A percentile compares a stretch with the other conserved stretches of the same genome.
Evolutionary conservation across 352 stramenopile genomes (phyloP).

Genomic region (Halophytophthora polymorphica): DNA sequence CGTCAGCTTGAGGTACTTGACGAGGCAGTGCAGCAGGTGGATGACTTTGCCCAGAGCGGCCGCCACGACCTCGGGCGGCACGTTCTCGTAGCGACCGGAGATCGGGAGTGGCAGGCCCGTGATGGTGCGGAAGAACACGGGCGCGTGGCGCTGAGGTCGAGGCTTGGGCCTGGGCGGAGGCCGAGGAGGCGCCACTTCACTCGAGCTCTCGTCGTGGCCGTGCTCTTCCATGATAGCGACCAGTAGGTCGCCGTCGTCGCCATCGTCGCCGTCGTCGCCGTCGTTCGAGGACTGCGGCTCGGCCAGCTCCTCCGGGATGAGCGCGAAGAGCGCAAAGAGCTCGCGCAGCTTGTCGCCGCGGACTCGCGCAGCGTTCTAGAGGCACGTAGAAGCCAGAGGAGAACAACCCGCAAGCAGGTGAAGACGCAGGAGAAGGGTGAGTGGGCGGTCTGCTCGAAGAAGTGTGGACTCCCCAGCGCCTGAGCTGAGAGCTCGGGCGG

Average conservation of each 20-base stretch:
- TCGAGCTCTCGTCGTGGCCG: no score
- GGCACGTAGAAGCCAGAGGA: conserved; percentile 2
- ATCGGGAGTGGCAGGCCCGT: conserved; percentile 61
- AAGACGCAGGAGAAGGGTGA: background rate
- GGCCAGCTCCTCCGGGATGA: conserved; percentile 8
- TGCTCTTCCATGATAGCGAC: no score
- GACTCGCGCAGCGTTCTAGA: conserved; percentile 58
- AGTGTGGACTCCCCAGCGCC: background rate
- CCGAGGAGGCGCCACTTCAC: no score
- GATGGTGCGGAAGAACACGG: conserved; percentile 65
- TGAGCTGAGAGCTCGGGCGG: background rate
- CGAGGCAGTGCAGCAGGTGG: conserved; percentile 63
- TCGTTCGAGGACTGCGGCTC: background rate
- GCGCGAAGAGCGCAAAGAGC: conserved; percentile 61
- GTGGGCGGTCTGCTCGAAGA: no score
- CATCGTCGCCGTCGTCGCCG: background rate
- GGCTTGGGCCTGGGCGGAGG: no score
- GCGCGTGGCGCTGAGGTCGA: background rate
- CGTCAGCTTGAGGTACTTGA: conserved; percentile 66
- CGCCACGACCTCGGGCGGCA: conserved; percentile 73
- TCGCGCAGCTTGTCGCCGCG: conserved; percentile 68
- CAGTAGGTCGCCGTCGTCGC: background rate
- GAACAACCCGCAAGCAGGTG: background rate
- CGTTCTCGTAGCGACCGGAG: conserved; percentile 63
- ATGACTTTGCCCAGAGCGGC: conserved; percentile 72